Evolutionary conservation across 2,329 filamentous ascomycete species (phyloP).

Genomic region (Botrytis fabae): DNA sequence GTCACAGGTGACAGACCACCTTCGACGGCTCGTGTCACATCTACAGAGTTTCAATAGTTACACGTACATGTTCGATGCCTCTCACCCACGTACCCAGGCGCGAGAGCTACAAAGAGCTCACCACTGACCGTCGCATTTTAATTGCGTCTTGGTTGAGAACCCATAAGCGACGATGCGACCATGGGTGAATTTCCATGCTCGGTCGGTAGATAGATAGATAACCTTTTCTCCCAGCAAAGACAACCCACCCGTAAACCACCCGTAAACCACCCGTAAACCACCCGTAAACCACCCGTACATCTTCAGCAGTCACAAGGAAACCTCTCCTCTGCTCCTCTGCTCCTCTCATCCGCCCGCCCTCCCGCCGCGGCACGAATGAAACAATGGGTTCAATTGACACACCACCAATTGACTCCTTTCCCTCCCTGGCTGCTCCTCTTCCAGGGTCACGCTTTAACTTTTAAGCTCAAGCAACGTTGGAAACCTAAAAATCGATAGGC

Average conservation of each 20-base stretch:
- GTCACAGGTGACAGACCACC: not conserved
- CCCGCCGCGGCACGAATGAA: not conserved
- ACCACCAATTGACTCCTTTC: not conserved
- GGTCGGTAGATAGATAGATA: not conserved
- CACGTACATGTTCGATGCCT: not conserved
- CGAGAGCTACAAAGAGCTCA: not conserved
- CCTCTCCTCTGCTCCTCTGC: not conserved
- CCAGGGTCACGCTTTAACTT: not conserved
- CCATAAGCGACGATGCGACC: too few species aligned
- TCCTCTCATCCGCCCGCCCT: not conserved
- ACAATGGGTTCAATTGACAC: not conserved
- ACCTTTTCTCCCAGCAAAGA: not conserved
- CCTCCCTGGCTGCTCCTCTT: not conserved
- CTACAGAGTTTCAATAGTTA: not conserved
- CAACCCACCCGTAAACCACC: too few species aligned
- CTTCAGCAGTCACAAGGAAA: not conserved
- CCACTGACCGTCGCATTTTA: not conserved
- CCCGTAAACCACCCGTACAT: too few species aligned
- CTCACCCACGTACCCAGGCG: too few species aligned
- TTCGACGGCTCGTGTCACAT: not conserved
- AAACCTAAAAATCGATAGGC: not conserved
- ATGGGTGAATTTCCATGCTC: too few species aligned
- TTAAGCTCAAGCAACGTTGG: not conserved
- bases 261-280: too few species aligned
- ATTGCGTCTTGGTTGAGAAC: not conserved